Evolutionary conservation across 1,139 yeast genomes (phyloP).

Genomic region (Maudiozyma humilis): DNA sequence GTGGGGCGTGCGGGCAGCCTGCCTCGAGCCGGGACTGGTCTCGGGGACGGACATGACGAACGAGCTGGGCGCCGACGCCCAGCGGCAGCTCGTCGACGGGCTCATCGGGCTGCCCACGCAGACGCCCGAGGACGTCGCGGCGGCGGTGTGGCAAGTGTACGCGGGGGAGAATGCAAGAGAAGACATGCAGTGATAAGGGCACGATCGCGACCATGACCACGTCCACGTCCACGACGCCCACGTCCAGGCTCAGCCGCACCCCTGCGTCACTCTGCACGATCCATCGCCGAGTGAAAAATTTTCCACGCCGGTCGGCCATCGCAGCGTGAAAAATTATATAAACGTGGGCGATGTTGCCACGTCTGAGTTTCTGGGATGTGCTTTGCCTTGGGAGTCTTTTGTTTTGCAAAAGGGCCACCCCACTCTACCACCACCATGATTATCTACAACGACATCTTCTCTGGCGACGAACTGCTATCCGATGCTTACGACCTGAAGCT

Average conservation of each 20-base stretch:
- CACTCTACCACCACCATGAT: constrained; percentile 20
- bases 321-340: neutral
- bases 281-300: neutral
- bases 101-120: constrained; percentile 7
- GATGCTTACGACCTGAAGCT: constrained; percentile 87
- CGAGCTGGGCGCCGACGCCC: constrained; percentile 12
- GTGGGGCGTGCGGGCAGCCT: constrained; percentile 48
- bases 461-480: constrained; percentile 94
- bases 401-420: neutral
- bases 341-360: neutral
- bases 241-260: neutral
- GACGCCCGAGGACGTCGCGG: constrained; percentile 9
- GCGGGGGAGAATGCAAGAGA: neutral
- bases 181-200: neutral
- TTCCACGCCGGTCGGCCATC: neutral
- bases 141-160: constrained; percentile 10
- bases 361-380: neutral
- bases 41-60: constrained; percentile 64
- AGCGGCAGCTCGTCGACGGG: constrained; percentile 10
- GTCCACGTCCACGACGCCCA: neutral
- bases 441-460: constrained; percentile 61
- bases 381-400: too few relatives aligned
- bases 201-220: neutral
- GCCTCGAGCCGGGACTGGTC: constrained; percentile 67
- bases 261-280: neutral